Base-by-base conservation (phyloP, 176 grass and related monocot species). In the Pontederia crassipes region DNA sequence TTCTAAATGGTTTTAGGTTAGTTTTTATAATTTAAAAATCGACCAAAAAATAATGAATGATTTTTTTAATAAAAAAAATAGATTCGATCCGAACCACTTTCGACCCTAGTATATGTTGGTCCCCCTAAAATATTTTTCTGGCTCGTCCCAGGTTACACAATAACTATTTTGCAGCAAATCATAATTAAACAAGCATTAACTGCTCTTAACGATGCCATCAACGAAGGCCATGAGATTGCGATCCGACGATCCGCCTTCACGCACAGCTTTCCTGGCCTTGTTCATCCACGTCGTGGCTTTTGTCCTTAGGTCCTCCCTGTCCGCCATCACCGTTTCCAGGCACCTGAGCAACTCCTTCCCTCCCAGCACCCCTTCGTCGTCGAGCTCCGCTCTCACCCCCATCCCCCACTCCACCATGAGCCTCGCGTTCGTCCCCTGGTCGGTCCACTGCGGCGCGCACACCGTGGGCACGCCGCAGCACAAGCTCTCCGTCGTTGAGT, bases 371-470 rank as follows among this genome's bases (percentile, higher is more conserved):
- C 69, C 73, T 17, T 90, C 87, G 50, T 69, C 53, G 10, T 77
- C 53, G 8, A 57, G 45, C 17, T 75, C 72, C 14, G 49, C 86
- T 57, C 92, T 60, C 51, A 87, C 70, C 4, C 92, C 92, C 0
- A 58, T 18, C 26, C 87, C 86, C 55, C 89, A 67, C 40, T 59
- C 14, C 76, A 89, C 76, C 57, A 85, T 61, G 8, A 95, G 79
- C 75, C 60, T 66, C 9, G 85, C 70, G 68, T 85, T 89, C 10
- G 82, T 95, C 12, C 51, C 46, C 52, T 95, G 89, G 73, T 95
- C 89, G 4, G 76, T 59, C 82, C 72, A 78, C 75, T 83, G 85
- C 8, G 89, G 89, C 70, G 78, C 73, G 16, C 45, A 29, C 10
- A 95, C 76, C 17, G 48, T 70, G 0, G 85, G 85, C 57, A 89